Base-by-base conservation (phyloP, 805 yeast genomes). In the Cyberlindnera mississippiensis region DNA sequence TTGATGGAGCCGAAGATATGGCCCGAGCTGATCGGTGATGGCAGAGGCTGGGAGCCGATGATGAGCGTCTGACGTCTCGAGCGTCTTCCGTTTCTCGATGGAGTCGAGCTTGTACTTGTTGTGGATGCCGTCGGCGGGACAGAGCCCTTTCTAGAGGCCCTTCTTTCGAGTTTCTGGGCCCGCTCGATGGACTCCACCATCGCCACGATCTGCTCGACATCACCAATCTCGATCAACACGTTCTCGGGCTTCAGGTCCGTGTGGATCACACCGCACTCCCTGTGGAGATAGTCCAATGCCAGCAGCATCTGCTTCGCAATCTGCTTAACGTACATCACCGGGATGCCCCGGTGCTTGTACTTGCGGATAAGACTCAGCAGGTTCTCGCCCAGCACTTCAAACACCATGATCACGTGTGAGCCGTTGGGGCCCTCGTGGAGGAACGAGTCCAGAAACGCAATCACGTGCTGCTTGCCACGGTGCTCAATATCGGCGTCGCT, bases 361-460 rank as follows among this genome's bases (percentile, higher is more conserved):
- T 90, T 72, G 49, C 86, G 76, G 44, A 91, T 88, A 51, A 93
- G 69, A 16, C 96, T 90, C 39, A 93, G 68, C 51, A 93, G 63
- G 59, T 89, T 91, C 62, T 93, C 99, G 16, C 99, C 99, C 48
- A 93, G 69, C 0, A 93, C 96, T 65, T 93, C 99, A 62, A 93
- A 93, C 2, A 91, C 97, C 98, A 93, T 93, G 44, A 93, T 91
- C 10, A 89, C 82, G 64, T 93, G 99, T 3, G 76, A 72, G 2
- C 99, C 99, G 62, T 93, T 88, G 5, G 87, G 89, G 1, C 99
- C 99, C 32, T 69, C 65, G 58, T 91, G 96, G 42, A 80, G 77
- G 60, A 93, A 93, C 45, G 85, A 78, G 62, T 93, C 98, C 44
- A 88, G 64, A 31, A 93, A 68, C 39, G 80, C 81, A 35, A 93